Evolutionary conservation across 345 rosid genomes (phyloP), one percentile per base, ranked within the genome.

Genomic region (Mallotus nudiflorus): DNA sequence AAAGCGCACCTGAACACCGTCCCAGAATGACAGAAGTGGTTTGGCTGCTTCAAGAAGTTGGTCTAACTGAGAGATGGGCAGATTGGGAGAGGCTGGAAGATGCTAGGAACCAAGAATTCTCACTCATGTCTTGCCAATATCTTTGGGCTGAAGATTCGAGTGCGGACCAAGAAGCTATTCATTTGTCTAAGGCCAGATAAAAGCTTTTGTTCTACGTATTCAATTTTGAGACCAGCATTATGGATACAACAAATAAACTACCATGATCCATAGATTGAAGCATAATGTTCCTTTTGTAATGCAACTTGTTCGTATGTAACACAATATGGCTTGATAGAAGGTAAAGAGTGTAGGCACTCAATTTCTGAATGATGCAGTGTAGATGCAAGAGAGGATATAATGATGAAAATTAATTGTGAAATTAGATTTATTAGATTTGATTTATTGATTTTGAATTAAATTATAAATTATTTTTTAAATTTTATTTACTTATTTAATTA

Each of bases 21-120:
- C 96, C 95, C 16, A 77, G 74, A 19, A 91, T 94, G 96, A 65
- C 84, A 4, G 86, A 84, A 66, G 97, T 90, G 31, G 96, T 94
- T 3, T 81, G 87, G 66, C 83, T 94, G 98, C 84, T 91, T 67
- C 82, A 75, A 75, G 97, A 93, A 67, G 82, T 66, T 27, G 89
- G 85, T 14, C 71, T 91, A 46, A 84, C 85, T 11, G 91, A 84
- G 85, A 89, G 86, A 75, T 94, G 97, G 95, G 85, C 78, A 0
- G 83, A 75, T 62, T 87, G 91, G 91, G 96, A 94, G 84, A 82
- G 79, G 67, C 78, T 79, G 27, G 96, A 94, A 78, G 86, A 87
- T 61, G 87, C 72, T 15, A 85, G 88, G 85, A 80, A 77, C 54
- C 78, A 65, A 76, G 90, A 87, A 67, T 77, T 80, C 78, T 73